Base-by-base conservation (phyloP, 345 rosid species). In the Psidium friedrichsthalianum region DNA sequence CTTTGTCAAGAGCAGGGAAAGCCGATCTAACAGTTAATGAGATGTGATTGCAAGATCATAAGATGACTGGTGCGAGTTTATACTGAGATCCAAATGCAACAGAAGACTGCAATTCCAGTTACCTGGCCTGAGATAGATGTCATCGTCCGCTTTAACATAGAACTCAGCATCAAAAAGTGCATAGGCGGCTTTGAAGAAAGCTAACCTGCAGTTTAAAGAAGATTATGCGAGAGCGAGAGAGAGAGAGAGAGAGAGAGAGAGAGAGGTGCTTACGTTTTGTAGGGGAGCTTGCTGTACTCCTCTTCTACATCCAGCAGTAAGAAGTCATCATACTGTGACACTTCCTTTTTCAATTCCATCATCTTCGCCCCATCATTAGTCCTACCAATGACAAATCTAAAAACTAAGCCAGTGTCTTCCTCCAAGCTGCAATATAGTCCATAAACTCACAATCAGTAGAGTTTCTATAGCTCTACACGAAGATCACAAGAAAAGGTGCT, bases 101-200 rank as follows among this genome's bases (percentile, higher is more conserved):
- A 69, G 2, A 36, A 69, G 80, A 36, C 47, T 3, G 0, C 6
- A 69, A 18, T 29, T 84, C 53, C 36, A 83, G 8, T 84, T 51
- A 96, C 99, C 99, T 91, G 98, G 99, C 87, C 98, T 94, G 88
- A 95, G 91, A 55, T 94, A 96, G 85, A 96, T 92, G 87, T 96
- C 98, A 91, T 96, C 99, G 90, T 96, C 99, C 82, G 98, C 99
- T 91, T 96, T 96, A 47, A 96, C 98, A 59, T 94, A 96, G 90
- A 96, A 96, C 58, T 95, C 96, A 1, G 98, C 88, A 90, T 95
- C 98, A 89, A 85, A 96, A 69, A 96, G 90, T 1, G 98, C 96
- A 78, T 92, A 95, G 27, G 98, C 98, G 49, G 95, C 99, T 89
- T 92, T 96, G 78, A 96, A 95, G 93, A 94, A 95, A 40, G 98